Evolutionary conservation across 2,329 filamentous ascomycete species (phyloP).

Genomic region (Chrysoporthe austroafricana): DNA sequence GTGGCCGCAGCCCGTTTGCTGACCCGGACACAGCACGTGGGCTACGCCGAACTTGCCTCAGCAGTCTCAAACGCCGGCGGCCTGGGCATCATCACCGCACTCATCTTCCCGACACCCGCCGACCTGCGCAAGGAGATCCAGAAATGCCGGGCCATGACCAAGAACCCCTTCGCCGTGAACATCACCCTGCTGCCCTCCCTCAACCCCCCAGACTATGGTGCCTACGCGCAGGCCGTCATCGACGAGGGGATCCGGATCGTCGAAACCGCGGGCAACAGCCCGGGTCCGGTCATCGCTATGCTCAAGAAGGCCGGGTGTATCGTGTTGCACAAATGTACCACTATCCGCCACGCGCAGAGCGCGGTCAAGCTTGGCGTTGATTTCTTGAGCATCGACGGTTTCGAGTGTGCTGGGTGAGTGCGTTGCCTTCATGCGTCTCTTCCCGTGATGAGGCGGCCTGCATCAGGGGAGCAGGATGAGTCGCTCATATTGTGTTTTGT

Average conservation of each 20-base stretch:
- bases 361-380: constrained; percentile 95
- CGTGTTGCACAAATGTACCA: constrained; percentile 94
- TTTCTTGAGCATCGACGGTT: constrained; percentile 95
- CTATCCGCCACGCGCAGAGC: constrained; percentile 88
- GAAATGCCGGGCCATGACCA: constrained; percentile 79
- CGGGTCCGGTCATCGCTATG: constrained; percentile 86
- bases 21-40: constrained; percentile 65
- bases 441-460: background rate
- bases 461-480: background rate
- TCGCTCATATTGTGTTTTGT: background rate
- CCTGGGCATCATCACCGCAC: constrained; percentile 79
- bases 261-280: constrained; percentile 64
- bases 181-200: constrained; percentile 90
- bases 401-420: constrained; percentile 80
- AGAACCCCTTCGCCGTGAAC: constrained; percentile 87
- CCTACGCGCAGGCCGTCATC: constrained; percentile 89
- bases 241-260: constrained; percentile 91
- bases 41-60: constrained; percentile 76
- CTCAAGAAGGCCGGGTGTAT: constrained; percentile 75
- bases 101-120: constrained; percentile 91
- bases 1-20: background rate
- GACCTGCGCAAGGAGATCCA: constrained; percentile 93
- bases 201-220: constrained; percentile 87
- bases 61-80: constrained; percentile 83
- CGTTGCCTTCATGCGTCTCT: background rate